Evolutionary conservation across 306 rosid species (phyloP), one percentile per base, ranked within the genome.

Genomic region (Glycine latifolia): DNA sequence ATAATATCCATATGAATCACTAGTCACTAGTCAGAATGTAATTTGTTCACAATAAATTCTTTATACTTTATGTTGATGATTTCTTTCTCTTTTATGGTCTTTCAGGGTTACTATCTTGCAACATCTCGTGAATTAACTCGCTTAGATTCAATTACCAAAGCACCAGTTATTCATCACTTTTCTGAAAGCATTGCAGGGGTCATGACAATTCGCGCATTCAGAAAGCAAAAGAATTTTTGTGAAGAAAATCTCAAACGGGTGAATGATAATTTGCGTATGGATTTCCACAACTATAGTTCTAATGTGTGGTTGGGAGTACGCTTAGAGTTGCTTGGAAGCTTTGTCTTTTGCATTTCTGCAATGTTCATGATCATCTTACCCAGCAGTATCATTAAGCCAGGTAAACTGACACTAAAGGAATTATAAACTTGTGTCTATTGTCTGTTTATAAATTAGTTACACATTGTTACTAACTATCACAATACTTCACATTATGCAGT

Each of bases 221-320:
- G 81, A 73, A 87, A 79, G 79, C 93, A 89, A 76, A 78, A 20
- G 12, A 65, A 33, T 4, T 93, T 93, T 80, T 78, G 62, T 62
- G 76, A 80, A 50, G 94, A 89, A 71, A 93, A 93, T 58, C 47
- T 91, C 41, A 86, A 60, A 41, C 82, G 97, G 15, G 93, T 93
- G 41, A 90, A 93, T 86, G 82, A 50, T 59, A 93, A 89, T 80
- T 58, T 93, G 74, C 85, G 94, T 12, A 90, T 90, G 94, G 93
- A 91, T 77, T 91, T 93, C 90, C 94, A 93, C 87, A 93, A 90
- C 81, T 78, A 80, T 54, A 89, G 94, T 46, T 86, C 90, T 20
- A 93, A 91, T 61, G 97, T 78, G 83, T 91, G 97, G 97, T 79
- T 93, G 76, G 97, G 94, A 43, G 81, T 91, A 63, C 94, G 97